Evolutionary conservation across 2,329 filamentous ascomycete species (phyloP).

Genomic region (Arthrobotrys conoides): DNA sequence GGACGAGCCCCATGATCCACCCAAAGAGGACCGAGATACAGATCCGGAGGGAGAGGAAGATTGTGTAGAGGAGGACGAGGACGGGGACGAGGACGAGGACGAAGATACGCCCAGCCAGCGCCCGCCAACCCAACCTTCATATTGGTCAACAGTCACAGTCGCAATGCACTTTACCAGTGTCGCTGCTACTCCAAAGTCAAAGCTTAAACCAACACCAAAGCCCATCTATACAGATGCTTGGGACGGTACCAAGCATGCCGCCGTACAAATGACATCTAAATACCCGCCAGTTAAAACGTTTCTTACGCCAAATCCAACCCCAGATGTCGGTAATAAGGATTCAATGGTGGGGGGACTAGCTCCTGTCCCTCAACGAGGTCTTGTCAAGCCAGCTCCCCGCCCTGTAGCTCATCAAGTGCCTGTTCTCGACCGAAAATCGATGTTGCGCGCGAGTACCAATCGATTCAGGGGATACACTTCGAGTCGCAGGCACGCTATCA

Average conservation of each 20-base stretch:
- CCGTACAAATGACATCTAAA: background rate
- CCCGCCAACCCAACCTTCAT: background rate
- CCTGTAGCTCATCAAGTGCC: background rate
- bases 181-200: background rate
- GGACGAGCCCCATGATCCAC: too few species aligned
- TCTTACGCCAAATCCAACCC: background rate
- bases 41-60: background rate
- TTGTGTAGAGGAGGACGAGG: background rate
- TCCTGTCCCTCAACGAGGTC: background rate
- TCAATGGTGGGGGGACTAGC: background rate
- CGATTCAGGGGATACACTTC: background rate
- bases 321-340: background rate
- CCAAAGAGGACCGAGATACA: too few species aligned
- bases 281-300: background rate
- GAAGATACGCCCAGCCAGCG: background rate
- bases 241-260: constrained; percentile 10
- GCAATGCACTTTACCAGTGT: constrained; percentile 9
- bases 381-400: background rate
- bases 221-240: background rate
- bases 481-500: background rate
- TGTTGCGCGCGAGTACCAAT: background rate
- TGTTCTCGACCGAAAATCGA: background rate
- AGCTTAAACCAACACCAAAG: background rate
- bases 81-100: background rate
- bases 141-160: background rate